Evolutionary conservation across 2,329 filamentous ascomycete species (phyloP), one percentile per base, ranked within the genome.

Genomic region (Colletotrichum chlorophyti): DNA sequence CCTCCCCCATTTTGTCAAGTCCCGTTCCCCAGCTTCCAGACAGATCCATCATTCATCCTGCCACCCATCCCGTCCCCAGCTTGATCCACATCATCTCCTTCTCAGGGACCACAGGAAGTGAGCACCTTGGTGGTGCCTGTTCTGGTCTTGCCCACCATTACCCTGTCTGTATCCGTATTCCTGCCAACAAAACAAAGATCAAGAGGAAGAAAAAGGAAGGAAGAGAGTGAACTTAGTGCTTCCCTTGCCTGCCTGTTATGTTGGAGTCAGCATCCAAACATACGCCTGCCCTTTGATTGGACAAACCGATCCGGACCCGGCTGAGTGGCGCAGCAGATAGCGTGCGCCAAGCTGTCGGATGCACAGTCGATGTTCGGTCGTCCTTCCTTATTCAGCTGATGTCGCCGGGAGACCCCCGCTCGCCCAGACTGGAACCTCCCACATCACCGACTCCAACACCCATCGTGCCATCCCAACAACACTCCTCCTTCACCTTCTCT

Each of bases 331-430:
- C 21, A 50, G 57, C 52, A 50, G 19, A 43, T 55, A 55, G 43
- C 38, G 51, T 32, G 19, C 29, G 57, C 57, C 51, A 49, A 55
- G 52, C 57, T 60, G 57, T 50, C 51, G 57, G 32, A 47, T 37
- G 24, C 38, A 21, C 23, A 27, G 46, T 46, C 24, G 43, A 42
- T 31, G 32, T 27, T 48, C 55, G 55, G 57, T 15, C 31, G 17
- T 60, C 17, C 24, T 57, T 43, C 57, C 57, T 43, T 19, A 49
- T 43, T 27, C 12, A 23, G 57, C 32, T 60, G 23, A 26, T 10
- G 9, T 40, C 17, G 26, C 41, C 38, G 37, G 55, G 31, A 26
- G 17, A n/a, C 21, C 55, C 51, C 29, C 48, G 50, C 12, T 26
- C 26, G 55, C 27, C 51, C 19, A 46, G 40, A 32, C 37, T 10